A percentile compares a stretch with the other conserved stretches of the same genome.
phyloP scores from a whole-genome alignment of 2,329 filamentous ascomycete species.

The Aspergillus nomiae region DNA sequence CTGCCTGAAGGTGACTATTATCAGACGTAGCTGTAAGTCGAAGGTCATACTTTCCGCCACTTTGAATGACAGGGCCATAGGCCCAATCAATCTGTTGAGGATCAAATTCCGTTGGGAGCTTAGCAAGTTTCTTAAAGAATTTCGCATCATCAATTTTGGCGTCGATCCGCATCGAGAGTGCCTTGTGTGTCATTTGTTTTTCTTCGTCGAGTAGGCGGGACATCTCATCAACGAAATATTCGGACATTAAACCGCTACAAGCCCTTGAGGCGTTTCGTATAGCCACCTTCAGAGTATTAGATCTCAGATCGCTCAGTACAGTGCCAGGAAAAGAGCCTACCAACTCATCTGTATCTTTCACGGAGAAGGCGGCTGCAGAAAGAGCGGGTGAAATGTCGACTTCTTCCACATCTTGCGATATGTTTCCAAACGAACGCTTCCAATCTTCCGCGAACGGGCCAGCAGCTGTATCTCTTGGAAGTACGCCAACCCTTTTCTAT shows the following conservation, averaged over 20 bases:
- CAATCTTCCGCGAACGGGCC: conserved; percentile 96
- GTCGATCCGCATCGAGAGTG: conserved; percentile 82
- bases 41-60: conserved; percentile 91
- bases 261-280: conserved; percentile 95
- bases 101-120: conserved; percentile 85
- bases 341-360: conserved; percentile 94
- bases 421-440: conserved; percentile 78
- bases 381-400: conserved; percentile 82
- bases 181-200: conserved; percentile 92
- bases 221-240: conserved; percentile 98
- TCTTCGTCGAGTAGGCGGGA: conserved; percentile 92
- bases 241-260: conserved; percentile 90
- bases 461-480: conserved; percentile 79
- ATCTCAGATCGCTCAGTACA: not conserved
- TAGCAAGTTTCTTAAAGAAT: conserved; percentile 84
- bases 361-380: conserved; percentile 79
- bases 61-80: conserved; percentile 86
- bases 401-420: conserved; percentile 83
- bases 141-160: conserved; percentile 90
- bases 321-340: conserved; percentile 41
- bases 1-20: conserved; percentile 80
- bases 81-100: conserved; percentile 90
- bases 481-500: conserved; percentile 84
- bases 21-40: conserved; percentile 78
- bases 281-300: conserved; percentile 59